These are phyloP conservation scores for Mortierella sp. DNA, from an alignment of 371 early-diverging fungal genomes.

Conservation along the genomic window DNA sequence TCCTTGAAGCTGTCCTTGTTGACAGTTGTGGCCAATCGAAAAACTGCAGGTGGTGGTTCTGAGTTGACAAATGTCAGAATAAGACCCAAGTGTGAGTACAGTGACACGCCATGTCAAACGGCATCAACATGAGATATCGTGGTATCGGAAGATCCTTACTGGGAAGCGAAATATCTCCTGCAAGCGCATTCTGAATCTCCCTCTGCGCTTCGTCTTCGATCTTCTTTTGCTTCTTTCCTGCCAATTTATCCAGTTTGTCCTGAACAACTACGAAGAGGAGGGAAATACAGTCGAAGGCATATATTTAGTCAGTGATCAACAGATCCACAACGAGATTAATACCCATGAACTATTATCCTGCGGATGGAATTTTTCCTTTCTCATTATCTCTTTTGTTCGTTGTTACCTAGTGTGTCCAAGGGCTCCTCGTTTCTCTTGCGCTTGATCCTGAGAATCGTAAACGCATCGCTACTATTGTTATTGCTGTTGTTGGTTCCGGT, in stretches of 20 bases:
- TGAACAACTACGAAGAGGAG: slow-evolving; percentile 20
- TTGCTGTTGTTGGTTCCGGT: not conserved
- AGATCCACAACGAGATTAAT: too few relatives aligned
- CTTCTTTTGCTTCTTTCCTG: slow-evolving; percentile 37
- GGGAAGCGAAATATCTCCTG: slow-evolving; percentile 12
- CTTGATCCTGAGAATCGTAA: slow-evolving; percentile 81
- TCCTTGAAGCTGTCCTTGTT: slow-evolving; percentile 68
- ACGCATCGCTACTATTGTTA: slow-evolving; percentile 3
- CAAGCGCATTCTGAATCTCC: slow-evolving; percentile 9
- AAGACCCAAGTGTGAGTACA: not conserved
- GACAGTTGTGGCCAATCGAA: slow-evolving; percentile 74
- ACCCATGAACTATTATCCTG: too few relatives aligned
- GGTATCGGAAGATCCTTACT: slow-evolving; percentile 4
- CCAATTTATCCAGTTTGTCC: slow-evolving; percentile 26
- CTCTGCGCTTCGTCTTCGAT: slow-evolving; percentile 15
- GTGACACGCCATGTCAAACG: not conserved
- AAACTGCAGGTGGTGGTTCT: slow-evolving; percentile 60
- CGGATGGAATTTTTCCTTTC: too few relatives aligned
- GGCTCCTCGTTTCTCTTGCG: slow-evolving; percentile 85
- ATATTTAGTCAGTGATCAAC: too few relatives aligned
- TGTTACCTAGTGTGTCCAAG: slow-evolving; percentile 74
- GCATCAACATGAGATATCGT: not conserved
- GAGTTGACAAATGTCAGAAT: too few relatives aligned
- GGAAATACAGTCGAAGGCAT: not conserved
- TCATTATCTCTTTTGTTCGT: too few relatives aligned